Base-by-base conservation (phyloP, 495 filamentous ascomycete species). In the Parachaetomium inaequale region DNA sequence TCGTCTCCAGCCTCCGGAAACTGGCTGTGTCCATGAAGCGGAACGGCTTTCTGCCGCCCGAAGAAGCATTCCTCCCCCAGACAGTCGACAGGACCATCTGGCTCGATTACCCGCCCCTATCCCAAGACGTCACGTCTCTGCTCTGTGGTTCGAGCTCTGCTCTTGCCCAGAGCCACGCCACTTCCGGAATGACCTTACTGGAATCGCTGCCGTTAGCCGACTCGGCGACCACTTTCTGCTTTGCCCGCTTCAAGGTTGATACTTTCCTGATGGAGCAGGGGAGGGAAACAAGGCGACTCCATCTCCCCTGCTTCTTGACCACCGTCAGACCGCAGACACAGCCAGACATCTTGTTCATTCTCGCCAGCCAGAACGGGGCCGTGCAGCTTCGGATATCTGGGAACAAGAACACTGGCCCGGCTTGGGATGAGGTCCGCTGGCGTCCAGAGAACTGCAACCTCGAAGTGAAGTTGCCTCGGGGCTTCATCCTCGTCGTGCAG, bases 351-450 rank as follows among this genome's bases (percentile, higher is more conserved):
- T 82, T 84, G 57, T 85, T 88, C 46, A 76, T 87, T 4, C 82
- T 95, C 42, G 84, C 86, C 11, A 93, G 85, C 72, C 90, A 94
- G 74, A 87, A 87, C 66, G 85, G 87, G 12, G 79, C 86, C 23
- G 82, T 94, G 56, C 88, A 90, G 66, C 74, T 95, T n/a, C 74
- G 82, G 55, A 86, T 96, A 29, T 88, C 88, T 59, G 75, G 81
- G 23, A 84, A 87, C 64, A 87, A 82, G 63, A 82, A 82, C 65
- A 73, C 75, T n/a, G 88, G 88, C 0, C 84, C 87, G 3, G 86
- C 84, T 0, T 96, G 92, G 92, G 81, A 89, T 32, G 85, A 91
- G 65, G 85, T 94, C 25, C 78, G 83, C 50, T 96, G 91, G 91
- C 87, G 86, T 54, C 73, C 83, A 12, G 83, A 86, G 17, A 76